Evolutionary conservation across 2,329 filamentous ascomycete species (phyloP), one percentile per base, ranked within the genome.

Genomic region (Lasiodiplodia theobromae): DNA sequence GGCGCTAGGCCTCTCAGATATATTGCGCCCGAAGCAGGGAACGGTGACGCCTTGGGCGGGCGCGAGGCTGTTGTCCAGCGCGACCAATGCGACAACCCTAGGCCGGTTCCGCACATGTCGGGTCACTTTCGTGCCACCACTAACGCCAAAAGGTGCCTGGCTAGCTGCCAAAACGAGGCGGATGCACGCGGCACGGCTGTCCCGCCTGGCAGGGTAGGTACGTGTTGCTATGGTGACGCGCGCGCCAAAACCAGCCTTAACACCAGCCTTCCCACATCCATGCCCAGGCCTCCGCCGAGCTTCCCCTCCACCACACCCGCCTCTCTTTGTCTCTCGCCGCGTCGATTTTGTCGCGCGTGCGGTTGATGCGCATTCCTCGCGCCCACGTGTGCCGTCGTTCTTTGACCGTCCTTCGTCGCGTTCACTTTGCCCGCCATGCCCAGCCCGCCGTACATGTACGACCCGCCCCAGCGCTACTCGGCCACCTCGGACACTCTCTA

Each of bases 401-500:
- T 28, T 44, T 56, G 34, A 51, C 57, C 69, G 68, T 73, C 68
- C 53, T 72, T 75, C 83, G 82, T 74, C 51, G 60, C 31, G 18
- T 16, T 28, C 44, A 28, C 8, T 5, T 23, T 11, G 56, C 56
- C 56, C 76, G 76, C 74, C 84, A 84, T 76, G 81, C 81, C 75
- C 82, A 85, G 18, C 75, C 87, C 87, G 79, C 92, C 92, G 67
- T 96, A 91, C 82, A 86, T 95, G 79, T 96, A 96, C 81, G 86
- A 89, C 81, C 74, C 86, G 71, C 70, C 75, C 31, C 71, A 76
- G 69, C 76, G 84, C 74, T 85, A 88, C 76, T 81, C 84, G 58
- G 85, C 86, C 73, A 86, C 80, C 77, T 63, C 81, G 78, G 73
- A 84, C 86, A 82, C 77, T 82, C 77, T 76, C 79, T 78, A 82